phyloP scores from a whole-genome alignment of 148 eudicot species.

The Persicaria maculosa region DNA sequence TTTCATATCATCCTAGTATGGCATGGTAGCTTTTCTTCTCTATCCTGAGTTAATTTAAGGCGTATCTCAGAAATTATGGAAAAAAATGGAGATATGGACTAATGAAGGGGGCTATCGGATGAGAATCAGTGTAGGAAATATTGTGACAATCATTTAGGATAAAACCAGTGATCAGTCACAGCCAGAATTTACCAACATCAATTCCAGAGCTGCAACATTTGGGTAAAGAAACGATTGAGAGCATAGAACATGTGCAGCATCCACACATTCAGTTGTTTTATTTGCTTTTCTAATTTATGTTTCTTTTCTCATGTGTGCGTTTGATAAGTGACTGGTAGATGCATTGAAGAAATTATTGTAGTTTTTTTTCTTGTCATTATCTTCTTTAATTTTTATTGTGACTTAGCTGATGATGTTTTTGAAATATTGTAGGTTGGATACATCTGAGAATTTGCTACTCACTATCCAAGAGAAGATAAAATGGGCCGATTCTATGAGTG shows the following conservation, averaged over 20 bases:
- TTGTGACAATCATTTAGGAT: neutral
- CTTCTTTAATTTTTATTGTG: neutral
- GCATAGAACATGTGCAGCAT: neutral
- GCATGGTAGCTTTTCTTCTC: neutral
- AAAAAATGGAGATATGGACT: neutral
- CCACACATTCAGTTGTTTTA: neutral
- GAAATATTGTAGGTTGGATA: constrained; percentile 47
- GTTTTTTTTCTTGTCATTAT: neutral
- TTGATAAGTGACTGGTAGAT: neutral
- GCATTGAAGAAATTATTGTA: neutral
- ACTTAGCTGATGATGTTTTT: constrained; percentile 3
- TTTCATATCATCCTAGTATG: neutral
- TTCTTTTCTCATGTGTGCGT: neutral
- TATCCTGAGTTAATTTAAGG: neutral
- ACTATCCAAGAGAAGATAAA: constrained; percentile 95
- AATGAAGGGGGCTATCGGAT: neutral
- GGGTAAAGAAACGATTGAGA: neutral
- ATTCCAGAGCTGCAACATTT: neutral
- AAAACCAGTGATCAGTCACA: neutral
- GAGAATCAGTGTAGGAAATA: neutral
- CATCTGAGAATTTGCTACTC: constrained; percentile 70
- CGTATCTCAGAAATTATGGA: neutral
- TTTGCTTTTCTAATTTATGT: neutral
- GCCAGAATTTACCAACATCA: neutral
- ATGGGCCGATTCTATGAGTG: constrained; percentile 93